Conservation (phyloP, 1,284 basidiomycete genomes). For the Cutaneotrichosporon dermatis region DNA sequence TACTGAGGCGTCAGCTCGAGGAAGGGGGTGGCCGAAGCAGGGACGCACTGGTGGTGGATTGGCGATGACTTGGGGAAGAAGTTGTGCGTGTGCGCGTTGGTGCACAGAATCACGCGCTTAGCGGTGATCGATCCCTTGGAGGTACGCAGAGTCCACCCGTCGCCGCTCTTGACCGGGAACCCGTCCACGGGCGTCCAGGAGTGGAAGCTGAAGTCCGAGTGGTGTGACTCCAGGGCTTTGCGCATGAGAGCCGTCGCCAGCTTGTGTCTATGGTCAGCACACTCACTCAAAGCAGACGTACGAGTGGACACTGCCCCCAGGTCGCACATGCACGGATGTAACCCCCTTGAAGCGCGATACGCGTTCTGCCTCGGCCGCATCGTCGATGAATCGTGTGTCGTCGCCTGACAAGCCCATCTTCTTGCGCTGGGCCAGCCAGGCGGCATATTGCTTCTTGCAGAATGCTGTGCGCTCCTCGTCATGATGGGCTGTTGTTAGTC, state of each 20-base stretch:
- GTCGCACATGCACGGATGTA: conserved; percentile 23
- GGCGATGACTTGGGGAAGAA: conserved; percentile 20
- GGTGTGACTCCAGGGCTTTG: conserved; percentile 16
- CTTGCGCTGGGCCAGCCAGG: conserved; percentile 21
- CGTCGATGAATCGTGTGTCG: conserved; percentile 26
- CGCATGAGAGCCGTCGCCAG: conserved; percentile 26
- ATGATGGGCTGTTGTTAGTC: conserved; percentile 14
- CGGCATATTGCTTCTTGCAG: conserved; percentile 12
- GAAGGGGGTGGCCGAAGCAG: background rate
- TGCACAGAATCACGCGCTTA: conserved; percentile 25
- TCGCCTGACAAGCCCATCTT: conserved; percentile 16
- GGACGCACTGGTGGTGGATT: conserved; percentile 6
- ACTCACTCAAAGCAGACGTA: background rate
- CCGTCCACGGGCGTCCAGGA: conserved; percentile 27
- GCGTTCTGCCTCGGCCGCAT: conserved; percentile 28
- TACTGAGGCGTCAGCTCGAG: conserved; percentile 11
- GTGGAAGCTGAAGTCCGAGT: conserved; percentile 18
- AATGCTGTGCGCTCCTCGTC: conserved; percentile 12
- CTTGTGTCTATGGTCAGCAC: conserved; percentile 23
- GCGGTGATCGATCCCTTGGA: conserved; percentile 22
- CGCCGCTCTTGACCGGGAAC: conserved; percentile 1
- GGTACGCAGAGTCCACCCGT: conserved; percentile 18
- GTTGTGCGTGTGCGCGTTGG: conserved; percentile 32
- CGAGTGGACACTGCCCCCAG: conserved; percentile 25
- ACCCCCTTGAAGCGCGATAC: conserved; percentile 19